A percentile compares a stretch with the other conserved stretches of the same genome.
Evolutionary conservation across 345 rosid species (phyloP).

Genomic region (Gynandropsis gynandra): DNA sequence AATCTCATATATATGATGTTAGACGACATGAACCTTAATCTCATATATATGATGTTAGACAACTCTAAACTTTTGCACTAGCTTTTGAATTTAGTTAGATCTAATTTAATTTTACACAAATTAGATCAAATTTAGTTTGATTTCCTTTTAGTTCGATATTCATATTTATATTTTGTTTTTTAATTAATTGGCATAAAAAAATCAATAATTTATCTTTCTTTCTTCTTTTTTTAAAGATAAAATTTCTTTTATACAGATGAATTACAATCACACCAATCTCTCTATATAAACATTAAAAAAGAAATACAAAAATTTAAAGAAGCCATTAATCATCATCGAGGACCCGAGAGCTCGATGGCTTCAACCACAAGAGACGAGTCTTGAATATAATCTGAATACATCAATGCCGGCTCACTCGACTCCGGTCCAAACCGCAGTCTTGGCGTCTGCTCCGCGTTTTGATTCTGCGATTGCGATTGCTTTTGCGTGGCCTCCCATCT

Average conservation of each 20-base stretch:
- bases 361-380: slow-evolving; percentile 86
- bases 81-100: no score
- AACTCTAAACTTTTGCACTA: no score
- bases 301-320: slow-evolving; percentile 44
- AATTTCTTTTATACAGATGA: slow-evolving; percentile 39
- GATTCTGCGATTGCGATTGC: slow-evolving; percentile 35
- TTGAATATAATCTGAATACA: slow-evolving; percentile 63
- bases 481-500: slow-evolving; percentile 78
- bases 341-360: slow-evolving; percentile 98
- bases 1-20: no score
- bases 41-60: no score
- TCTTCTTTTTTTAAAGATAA: slow-evolving; percentile 1
- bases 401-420: slow-evolving; percentile 3
- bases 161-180: no score
- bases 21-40: no score
- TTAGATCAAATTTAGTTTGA: no score
- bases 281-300: slow-evolving; percentile 22
- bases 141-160: no score
- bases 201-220: slow-evolving; percentile 3
- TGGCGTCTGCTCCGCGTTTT: slow-evolving; percentile 32
- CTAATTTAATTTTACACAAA: no score
- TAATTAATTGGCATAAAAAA: not conserved
- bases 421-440: slow-evolving; percentile 25
- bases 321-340: slow-evolving; percentile 62
- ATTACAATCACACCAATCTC: slow-evolving; percentile 32